Base-by-base conservation (phyloP, 2,329 filamentous ascomycete genomes). In the Paecilomyces dactylethromorphus region DNA sequence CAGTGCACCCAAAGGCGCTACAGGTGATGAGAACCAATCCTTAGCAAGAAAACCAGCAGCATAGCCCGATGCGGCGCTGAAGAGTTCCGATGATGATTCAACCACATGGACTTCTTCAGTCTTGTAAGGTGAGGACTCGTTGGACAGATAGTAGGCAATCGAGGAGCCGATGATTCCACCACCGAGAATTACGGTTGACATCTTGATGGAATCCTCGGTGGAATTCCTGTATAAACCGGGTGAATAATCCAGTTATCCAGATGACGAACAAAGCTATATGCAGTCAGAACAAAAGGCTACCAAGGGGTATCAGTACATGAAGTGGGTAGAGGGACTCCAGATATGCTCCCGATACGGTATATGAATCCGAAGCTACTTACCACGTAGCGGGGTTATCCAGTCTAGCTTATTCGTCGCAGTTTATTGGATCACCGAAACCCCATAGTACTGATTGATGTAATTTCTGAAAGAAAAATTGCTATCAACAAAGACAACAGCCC, bases 21-120 rank as follows among this genome's bases (percentile, higher is more conserved):
- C 75, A 1, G 80, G 76, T 0, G 83, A 76, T 0, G 79, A 78
- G 66, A 89, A 90, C 88, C 89, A 92, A 70, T 92, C 87, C 33
- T 79, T 80, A 0, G 89, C 89, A 8, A 92, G 69, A 67, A 92
- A 93, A 0, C 90, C 89, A 18, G 82, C 90, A 0, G 89, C 88
- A 63, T 84, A 86, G 1, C 90, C 89, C 1, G 88, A 92, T 0
- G 90, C 89, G 31, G 87, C 90, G 11, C 84, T 81, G 72, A 92
- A 91, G 32, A 92, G 80, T 62, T 84, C 70, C 0, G 79, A 71
- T 3, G 82, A 81, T 5, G 82, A 76, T 65, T 87, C 85, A 45
- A 88, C 62, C 22, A 88, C 73, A 62, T 85, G 82, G 56, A 87
- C 84, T 32, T 77, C 74, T 5, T 64, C 58, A 31, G 63, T 53